Evolutionary conservation across 2,329 filamentous ascomycete genomes (phyloP).

Genomic region (Calonectria pseudoturangicola): DNA sequence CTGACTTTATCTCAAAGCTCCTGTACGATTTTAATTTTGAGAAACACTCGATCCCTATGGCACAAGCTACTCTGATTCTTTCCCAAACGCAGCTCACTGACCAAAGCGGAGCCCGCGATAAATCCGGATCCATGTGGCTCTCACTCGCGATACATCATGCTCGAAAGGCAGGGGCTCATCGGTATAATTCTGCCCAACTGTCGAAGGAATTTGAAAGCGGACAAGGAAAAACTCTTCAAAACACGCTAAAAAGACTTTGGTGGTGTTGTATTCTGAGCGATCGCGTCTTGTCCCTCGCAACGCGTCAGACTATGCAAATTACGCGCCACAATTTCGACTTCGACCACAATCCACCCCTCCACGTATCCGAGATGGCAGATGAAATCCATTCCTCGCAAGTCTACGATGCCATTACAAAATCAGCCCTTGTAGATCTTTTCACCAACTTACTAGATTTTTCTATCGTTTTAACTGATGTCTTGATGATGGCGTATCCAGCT

Average conservation of each 20-base stretch:
- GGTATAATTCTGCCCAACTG: neutral
- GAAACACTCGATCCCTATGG: neutral
- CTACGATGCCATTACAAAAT: neutral
- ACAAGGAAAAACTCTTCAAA: neutral
- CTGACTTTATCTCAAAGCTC: neutral
- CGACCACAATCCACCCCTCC: neutral
- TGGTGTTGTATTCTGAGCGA: constrained; percentile 13
- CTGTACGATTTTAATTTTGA: constrained; percentile 5
- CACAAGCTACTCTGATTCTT: neutral
- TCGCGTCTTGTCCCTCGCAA: neutral
- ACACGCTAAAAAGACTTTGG: constrained; percentile 6
- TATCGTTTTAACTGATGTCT: constrained; percentile 1
- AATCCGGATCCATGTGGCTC: constrained; percentile 17
- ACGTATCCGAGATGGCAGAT: neutral
- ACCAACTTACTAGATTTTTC: neutral
- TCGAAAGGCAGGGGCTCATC: neutral
- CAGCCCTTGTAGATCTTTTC: neutral
- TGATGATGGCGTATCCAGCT: neutral
- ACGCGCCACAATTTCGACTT: constrained; percentile 1
- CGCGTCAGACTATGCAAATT: constrained; percentile 1
- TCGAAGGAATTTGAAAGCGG: neutral
- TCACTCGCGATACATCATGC: constrained; percentile 7
- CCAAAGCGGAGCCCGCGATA: neutral
- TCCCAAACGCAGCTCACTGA: neutral
- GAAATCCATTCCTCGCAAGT: constrained; percentile 5